phyloP scores from a whole-genome alignment of 352 stramenopile genomes.

The Phytophthora nicotianae region DNA sequence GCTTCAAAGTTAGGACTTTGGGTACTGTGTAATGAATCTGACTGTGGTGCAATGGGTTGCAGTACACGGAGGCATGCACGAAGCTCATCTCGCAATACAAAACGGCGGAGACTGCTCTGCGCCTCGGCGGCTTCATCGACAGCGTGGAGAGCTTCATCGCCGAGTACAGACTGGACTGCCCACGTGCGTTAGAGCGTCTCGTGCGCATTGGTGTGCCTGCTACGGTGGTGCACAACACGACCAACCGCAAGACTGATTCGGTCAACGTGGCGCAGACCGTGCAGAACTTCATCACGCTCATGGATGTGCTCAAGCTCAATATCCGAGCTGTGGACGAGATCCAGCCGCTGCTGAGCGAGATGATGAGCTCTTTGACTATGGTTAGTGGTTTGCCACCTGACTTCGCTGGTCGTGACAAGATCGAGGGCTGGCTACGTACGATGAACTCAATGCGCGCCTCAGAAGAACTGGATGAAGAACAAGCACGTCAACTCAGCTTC shows the following conservation, averaged over 20 bases:
- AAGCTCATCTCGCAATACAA: conserved; percentile 99
- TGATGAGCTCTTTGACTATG: conserved; percentile 95
- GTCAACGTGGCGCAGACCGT: conserved; percentile 95
- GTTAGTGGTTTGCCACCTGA: conserved; percentile 94
- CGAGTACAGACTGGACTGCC: conserved; percentile 96
- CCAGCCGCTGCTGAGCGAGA: conserved; percentile 96
- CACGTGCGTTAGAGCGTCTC: conserved; percentile 93
- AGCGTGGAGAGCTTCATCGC: conserved; percentile 91
- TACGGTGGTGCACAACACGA: conserved; percentile 88
- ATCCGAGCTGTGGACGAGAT: conserved; percentile 98
- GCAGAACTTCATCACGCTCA: conserved; percentile 98
- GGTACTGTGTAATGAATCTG: not conserved
- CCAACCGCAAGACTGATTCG: conserved; percentile 82
- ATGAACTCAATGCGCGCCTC: conserved; percentile 96
- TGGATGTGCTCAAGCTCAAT: conserved; percentile 98
- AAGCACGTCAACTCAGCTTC: conserved; percentile 94
- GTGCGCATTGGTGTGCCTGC: conserved; percentile 94
- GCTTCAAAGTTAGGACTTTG: not conserved
- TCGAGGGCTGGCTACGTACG: conserved; percentile 95
- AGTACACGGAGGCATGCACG: conserved; percentile 97
- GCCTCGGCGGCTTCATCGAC: conserved; percentile 73
- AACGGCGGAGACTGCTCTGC: conserved; percentile 93
- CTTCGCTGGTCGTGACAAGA: conserved; percentile 93
- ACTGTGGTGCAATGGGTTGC: conserved; percentile 6
- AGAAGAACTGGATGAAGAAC: conserved; percentile 95